Evolutionary conservation across 2,329 filamentous ascomycete species (phyloP).

Genomic region (Ophiocordyceps robertsii): DNA sequence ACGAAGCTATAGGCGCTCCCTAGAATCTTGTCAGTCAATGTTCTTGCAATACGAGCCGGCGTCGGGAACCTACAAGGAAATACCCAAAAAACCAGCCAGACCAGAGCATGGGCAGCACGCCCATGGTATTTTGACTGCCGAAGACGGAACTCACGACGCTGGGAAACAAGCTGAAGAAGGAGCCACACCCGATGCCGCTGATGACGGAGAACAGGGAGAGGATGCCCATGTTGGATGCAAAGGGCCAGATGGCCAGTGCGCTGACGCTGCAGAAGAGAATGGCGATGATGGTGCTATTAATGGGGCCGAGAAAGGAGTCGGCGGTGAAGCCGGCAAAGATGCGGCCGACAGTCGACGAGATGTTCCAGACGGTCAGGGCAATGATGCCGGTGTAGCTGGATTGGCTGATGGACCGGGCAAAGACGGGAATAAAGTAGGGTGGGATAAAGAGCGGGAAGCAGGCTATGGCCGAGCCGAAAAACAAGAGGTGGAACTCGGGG

Average conservation of each 20-base stretch:
- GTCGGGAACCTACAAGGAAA: constrained; percentile 9
- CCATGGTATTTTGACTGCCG: constrained; percentile 10
- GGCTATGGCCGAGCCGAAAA: constrained; percentile 9
- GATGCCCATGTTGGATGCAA: constrained; percentile 10
- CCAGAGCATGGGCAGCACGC: constrained; percentile 14
- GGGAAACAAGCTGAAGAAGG: constrained; percentile 15
- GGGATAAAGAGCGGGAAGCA: constrained; percentile 15
- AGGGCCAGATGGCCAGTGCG: constrained; percentile 12
- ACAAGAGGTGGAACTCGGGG: constrained; percentile 9
- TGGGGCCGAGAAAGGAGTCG: constrained; percentile 11
- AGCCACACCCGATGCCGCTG: constrained; percentile 14
- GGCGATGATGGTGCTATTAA: constrained; percentile 13
- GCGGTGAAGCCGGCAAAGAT: constrained; percentile 12
- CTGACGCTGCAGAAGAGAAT: constrained; percentile 12
- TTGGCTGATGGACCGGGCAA: constrained; percentile 10
- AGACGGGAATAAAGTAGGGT: constrained; percentile 15
- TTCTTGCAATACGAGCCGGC: too few relatives aligned
- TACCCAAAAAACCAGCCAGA: constrained; percentile 14
- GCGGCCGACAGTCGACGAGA: constrained; percentile 13
- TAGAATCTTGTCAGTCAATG: constrained; percentile 3
- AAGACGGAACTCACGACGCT: constrained; percentile 9
- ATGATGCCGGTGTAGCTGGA: constrained; percentile 8
- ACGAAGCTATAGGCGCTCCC: constrained; percentile 14
- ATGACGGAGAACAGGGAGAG: constrained; percentile 11
- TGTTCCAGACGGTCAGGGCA: constrained; percentile 12